Conservation (phyloP, 768 basidiomycete genomes). For the Panus rudis region DNA sequence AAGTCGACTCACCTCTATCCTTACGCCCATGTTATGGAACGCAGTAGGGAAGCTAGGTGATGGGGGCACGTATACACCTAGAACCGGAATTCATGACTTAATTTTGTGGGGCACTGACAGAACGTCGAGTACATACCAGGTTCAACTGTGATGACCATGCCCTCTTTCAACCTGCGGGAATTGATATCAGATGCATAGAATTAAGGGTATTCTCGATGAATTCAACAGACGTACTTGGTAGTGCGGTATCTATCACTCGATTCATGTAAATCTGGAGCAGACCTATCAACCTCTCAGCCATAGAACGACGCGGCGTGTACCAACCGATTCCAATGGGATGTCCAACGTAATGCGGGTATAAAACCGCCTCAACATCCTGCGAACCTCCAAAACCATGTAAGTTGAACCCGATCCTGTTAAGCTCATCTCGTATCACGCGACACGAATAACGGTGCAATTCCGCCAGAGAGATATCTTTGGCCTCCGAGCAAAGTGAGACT, state of each 20-base stretch:
- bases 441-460: constrained; percentile 75
- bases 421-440: constrained; percentile 57
- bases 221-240: constrained; percentile 35
- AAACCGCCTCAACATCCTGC: constrained; percentile 55
- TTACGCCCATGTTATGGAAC: constrained; percentile 87
- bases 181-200: background rate
- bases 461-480: constrained; percentile 51
- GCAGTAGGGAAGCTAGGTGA: constrained; percentile 70
- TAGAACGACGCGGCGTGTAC: constrained; percentile 16
- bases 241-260: constrained; percentile 54
- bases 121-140: constrained; percentile 44
- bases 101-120: background rate
- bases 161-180: constrained; percentile 53
- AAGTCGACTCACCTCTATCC: constrained; percentile 65
- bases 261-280: constrained; percentile 78
- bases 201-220: constrained; percentile 4
- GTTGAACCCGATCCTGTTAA: constrained; percentile 72
- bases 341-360: constrained; percentile 91
- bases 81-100: constrained; percentile 6
- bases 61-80: constrained; percentile 86
- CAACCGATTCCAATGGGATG: constrained; percentile 89
- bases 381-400: constrained; percentile 35
- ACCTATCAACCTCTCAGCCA: background rate
- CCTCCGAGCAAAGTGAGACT: constrained; percentile 52
- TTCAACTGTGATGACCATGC: constrained; percentile 92